These are phyloP conservation scores for Russula abietina DNA, from an alignment of 768 basidiomycete genomes.

Conservation along the genomic window DNA sequence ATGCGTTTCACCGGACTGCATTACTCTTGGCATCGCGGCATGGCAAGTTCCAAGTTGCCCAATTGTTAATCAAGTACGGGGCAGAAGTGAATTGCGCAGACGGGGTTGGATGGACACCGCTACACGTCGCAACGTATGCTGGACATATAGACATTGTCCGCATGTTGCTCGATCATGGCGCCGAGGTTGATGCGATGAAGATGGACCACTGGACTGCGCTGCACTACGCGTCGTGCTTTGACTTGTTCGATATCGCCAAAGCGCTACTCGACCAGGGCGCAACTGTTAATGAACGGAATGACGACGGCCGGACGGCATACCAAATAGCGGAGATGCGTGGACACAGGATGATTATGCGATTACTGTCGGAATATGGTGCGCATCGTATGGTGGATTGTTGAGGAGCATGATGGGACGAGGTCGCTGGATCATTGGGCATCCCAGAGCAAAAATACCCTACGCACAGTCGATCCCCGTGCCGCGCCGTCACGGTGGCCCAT, in stretches of 20 bases:
- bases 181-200: not conserved
- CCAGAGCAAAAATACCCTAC: no score
- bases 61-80: not conserved
- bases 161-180: not conserved
- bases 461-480: no score
- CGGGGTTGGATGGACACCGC: not conserved
- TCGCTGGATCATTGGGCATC: no score
- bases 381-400: not conserved
- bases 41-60: not conserved
- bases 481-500: no score
- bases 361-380: not conserved
- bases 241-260: not conserved
- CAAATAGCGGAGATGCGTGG: not conserved
- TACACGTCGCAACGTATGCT: not conserved
- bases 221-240: not conserved
- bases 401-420: not conserved
- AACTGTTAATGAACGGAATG: not conserved
- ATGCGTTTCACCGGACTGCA: not conserved
- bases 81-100: not conserved
- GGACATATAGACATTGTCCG: not conserved
- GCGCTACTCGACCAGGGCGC: not conserved
- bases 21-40: not conserved
- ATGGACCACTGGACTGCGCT: not conserved
- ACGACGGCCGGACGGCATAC: not conserved
- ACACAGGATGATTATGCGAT: not conserved